Evolutionary conservation across 2,329 filamentous ascomycete species (phyloP).

Genomic region (Aspergillus fructus): DNA sequence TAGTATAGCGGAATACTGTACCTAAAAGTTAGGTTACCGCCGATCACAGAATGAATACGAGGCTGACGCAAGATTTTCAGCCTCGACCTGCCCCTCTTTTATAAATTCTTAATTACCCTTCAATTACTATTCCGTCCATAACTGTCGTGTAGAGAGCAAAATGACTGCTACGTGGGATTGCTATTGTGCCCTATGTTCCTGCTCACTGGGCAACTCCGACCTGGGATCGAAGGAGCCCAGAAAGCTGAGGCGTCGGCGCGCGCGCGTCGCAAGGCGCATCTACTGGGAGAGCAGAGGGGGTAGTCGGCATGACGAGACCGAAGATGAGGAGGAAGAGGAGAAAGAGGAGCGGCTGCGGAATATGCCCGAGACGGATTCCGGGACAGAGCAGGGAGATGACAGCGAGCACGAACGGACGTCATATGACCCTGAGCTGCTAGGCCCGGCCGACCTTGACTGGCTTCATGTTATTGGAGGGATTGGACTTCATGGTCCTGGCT

Average conservation of each 20-base stretch:
- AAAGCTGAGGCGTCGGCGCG: background rate
- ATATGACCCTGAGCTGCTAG: background rate
- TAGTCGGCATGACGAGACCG: background rate
- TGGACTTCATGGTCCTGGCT: background rate
- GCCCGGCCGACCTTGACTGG: background rate
- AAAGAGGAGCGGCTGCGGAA: background rate
- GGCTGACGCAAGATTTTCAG: background rate
- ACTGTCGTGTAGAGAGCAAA: background rate
- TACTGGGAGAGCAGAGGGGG: background rate
- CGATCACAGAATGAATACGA: background rate
- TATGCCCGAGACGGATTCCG: background rate
- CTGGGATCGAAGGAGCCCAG: background rate
- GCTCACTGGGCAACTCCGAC: background rate
- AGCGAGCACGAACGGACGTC: background rate
- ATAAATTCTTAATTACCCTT: background rate
- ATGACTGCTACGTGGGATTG: background rate
- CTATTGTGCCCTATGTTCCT: background rate
- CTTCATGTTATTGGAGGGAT: background rate
- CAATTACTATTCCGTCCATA: background rate
- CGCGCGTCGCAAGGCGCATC: background rate
- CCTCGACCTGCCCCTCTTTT: background rate
- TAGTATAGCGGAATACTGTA: too few species aligned
- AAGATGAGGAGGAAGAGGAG: background rate
- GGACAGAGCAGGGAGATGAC: background rate
- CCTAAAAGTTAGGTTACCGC: too few species aligned